Percentiles rank a stretch among this genome's conserved stretches.
These are phyloP conservation scores for Boletus vermiculosoides DNA, from an alignment of 768 basidiomycete genomes.

Conservation along the genomic window DNA sequence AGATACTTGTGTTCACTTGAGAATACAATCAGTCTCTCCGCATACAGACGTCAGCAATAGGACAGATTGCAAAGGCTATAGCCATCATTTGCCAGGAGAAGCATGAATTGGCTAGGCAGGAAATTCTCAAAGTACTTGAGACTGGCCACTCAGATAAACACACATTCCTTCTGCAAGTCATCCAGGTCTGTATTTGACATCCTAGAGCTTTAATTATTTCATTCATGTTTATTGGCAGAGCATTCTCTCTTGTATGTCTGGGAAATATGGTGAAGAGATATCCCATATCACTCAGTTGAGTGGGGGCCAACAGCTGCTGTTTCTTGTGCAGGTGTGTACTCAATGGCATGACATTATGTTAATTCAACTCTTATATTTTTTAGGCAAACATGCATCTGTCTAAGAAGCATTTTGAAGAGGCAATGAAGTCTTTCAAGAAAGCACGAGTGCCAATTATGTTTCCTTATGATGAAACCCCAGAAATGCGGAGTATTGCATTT, in stretches of 20 bases:
- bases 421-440: slow-evolving; percentile 8
- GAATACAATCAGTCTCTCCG: slow-evolving; percentile 6
- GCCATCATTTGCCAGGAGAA: slow-evolving; percentile 6
- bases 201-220: neutral
- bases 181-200: slow-evolving; percentile 8
- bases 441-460: slow-evolving; percentile 11
- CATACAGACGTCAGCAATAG: slow-evolving; percentile 13
- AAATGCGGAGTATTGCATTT: slow-evolving; percentile 16
- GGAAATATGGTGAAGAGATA: slow-evolving; percentile 3
- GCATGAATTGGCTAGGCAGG: neutral
- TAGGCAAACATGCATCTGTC: slow-evolving; percentile 19
- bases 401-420: slow-evolving; percentile 1
- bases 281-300: neutral
- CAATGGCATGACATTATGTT: neutral
- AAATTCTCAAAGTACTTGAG: neutral
- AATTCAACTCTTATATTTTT: neutral
- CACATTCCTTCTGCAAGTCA: slow-evolving; percentile 3
- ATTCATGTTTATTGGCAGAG: slow-evolving; percentile 2
- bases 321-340: slow-evolving; percentile 13
- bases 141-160: neutral
- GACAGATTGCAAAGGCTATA: slow-evolving; percentile 12
- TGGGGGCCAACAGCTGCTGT: slow-evolving; percentile 1
- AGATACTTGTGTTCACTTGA: neutral
- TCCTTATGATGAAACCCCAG: slow-evolving; percentile 11
- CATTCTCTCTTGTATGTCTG: slow-evolving; percentile 13